Base-by-base conservation (phyloP, 2,329 filamentous ascomycete species). In the Plenodomus tracheiphilus region DNA sequence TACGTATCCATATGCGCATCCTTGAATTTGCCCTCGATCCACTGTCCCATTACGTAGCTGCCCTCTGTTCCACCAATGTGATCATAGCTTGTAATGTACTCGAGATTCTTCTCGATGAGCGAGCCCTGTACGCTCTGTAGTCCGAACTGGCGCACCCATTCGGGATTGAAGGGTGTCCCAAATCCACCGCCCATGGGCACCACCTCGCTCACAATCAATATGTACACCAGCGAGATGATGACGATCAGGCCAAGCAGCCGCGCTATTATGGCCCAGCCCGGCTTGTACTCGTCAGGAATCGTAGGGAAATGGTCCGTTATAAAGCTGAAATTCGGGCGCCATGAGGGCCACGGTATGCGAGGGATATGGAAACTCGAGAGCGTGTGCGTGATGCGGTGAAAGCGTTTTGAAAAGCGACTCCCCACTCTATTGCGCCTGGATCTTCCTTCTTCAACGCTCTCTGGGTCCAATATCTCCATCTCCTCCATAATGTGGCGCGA, bases 41-140 rank as follows among this genome's bases (percentile, higher is more conserved):
- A 95, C 75, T 90, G 83, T 7, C 90, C 93, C 46, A 96, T 80
- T 39, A 87, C 89, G 63, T 87, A 91, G 74, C 95, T 93, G 40
- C 94, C 94, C 75, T 96, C 87, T 2, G 91, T 96, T n/a, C 94
- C 94, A 2, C 91, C 94, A 54, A 97, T 81, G 72, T 97, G 94
- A 53, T 94, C 89, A 68, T 89, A 96, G 47, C 82, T 83, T 4
- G 91, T 93, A 54, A 93, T 85, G 65, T 92, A 88, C 63, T 83
- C 78, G 51, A 96, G 75, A 49, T 89, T 88, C 35, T 89, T 85
- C 55, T 85, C 82, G 69, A 80, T 79, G 41, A 70, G 62, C 50
- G 80, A 79, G 46, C 83, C 78, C 64, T 95, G 87, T 57, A 96
- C 83, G 61, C 84, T 85, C 41, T 80, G 79, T 70, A 94, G 85